phyloP scores from a whole-genome alignment of 208 protist species.

The Wallacemonas sp. region DNA sequence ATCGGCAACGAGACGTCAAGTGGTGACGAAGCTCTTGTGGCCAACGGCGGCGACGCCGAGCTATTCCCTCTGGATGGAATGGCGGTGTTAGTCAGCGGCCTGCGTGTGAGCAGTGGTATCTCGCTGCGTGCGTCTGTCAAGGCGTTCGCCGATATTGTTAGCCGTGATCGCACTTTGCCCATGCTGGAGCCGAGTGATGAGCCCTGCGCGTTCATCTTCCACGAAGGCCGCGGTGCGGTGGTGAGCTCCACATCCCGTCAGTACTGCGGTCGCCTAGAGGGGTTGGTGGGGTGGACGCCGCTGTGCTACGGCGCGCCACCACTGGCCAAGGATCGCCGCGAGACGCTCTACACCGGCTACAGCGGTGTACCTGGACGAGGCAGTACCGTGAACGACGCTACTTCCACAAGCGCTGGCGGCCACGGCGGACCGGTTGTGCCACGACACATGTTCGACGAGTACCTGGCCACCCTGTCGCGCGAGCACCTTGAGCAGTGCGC shows the following conservation, averaged over 20 bases:
- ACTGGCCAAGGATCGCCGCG: conserved; percentile 1
- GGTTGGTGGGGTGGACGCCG: conserved; percentile 27
- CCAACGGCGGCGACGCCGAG: background rate
- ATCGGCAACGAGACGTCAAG: conserved; percentile 1
- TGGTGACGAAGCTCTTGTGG: no score
- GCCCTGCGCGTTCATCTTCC: conserved; percentile 38
- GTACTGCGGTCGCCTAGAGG: conserved; percentile 31
- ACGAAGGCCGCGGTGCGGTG: conserved; percentile 32
- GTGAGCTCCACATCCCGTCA: conserved; percentile 29
- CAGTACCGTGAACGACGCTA: background rate
- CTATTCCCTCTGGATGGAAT: conserved; percentile 8
- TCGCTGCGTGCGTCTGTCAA: conserved; percentile 27
- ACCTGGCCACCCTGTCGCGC: conserved; percentile 22
- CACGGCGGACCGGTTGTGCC: conserved; percentile 23
- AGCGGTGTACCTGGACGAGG: background rate
- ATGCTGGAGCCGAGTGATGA: conserved; percentile 18
- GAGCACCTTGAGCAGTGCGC: conserved; percentile 4
- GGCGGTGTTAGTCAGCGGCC: conserved; percentile 36
- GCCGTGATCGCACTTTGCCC: conserved; percentile 39
- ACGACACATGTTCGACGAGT: conserved; percentile 27
- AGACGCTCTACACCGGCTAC: conserved; percentile 12
- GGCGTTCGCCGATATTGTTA: conserved; percentile 37
- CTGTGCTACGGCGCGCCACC: conserved; percentile 2
- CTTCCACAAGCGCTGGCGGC: background rate
- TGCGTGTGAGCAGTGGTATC: conserved; percentile 43